phyloP scores from a whole-genome alignment of 164 flowering plant species.

The Aristolochia californica region DNA sequence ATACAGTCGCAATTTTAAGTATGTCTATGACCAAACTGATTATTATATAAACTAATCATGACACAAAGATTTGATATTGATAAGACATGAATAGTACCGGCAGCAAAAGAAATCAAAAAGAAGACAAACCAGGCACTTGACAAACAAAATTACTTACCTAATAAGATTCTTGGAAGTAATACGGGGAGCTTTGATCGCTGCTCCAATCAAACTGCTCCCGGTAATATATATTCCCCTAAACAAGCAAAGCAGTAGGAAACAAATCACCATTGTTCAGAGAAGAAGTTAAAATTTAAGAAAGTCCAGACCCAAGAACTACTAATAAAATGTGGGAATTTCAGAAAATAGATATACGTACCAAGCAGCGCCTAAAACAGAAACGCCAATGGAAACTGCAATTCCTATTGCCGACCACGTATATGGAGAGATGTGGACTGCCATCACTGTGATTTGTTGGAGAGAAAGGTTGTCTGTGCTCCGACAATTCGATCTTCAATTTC shows the following conservation, averaged over 20 bases:
- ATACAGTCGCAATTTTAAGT: too few relatives aligned
- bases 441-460: too few relatives aligned
- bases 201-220: conserved; percentile 98
- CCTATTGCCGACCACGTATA: conserved; percentile 90
- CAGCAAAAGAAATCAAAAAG: too few relatives aligned
- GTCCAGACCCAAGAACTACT: not conserved
- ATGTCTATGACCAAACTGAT: too few relatives aligned
- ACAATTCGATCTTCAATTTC: not conserved
- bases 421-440: conserved; percentile 62
- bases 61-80: too few relatives aligned
- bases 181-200: conserved; percentile 96
- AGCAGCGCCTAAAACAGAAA: conserved; percentile 97
- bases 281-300: too few relatives aligned
- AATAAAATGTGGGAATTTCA: not conserved
- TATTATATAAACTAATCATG: too few relatives aligned
- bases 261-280: not conserved
- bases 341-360: conserved; percentile 29
- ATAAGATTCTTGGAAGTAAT: conserved; percentile 95
- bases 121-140: too few relatives aligned
- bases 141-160: conserved; percentile 27
- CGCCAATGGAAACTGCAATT: conserved; percentile 88
- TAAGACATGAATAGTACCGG: too few relatives aligned
- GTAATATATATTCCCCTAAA: conserved; percentile 92
- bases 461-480: not conserved
- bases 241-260: not conserved